Evolutionary conservation across 768 basidiomycete species (phyloP).

Genomic region (Peribolospora baueri): DNA sequence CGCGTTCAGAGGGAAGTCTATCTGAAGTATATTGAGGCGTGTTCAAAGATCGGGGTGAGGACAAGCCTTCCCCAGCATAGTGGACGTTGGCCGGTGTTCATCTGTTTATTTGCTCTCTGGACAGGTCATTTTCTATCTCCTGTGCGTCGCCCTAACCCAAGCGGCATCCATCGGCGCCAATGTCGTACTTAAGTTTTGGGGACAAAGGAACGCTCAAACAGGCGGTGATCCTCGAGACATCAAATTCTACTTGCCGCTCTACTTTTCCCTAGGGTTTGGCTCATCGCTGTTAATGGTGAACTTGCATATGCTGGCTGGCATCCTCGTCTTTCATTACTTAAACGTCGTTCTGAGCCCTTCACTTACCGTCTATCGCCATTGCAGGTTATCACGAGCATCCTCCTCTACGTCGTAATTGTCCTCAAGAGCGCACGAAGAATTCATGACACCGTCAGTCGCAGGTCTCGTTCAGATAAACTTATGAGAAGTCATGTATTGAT

Average conservation of each 20-base stretch:
- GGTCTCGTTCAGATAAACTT: too few species aligned
- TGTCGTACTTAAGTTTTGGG: constrained; percentile 15
- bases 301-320: too few species aligned
- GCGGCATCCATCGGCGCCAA: constrained; percentile 15
- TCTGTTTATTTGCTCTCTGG: too few species aligned
- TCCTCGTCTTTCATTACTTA: too few species aligned
- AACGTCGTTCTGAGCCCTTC: constrained; percentile 3
- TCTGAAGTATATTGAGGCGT: constrained; percentile 20
- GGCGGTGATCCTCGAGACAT: too few species aligned
- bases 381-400: constrained; percentile 12
- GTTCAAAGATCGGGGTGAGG: constrained; percentile 13
- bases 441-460: too few species aligned
- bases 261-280: too few species aligned
- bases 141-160: constrained; percentile 19
- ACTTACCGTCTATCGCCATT: background rate
- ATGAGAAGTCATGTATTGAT: too few species aligned
- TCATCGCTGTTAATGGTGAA: too few species aligned
- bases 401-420: constrained; percentile 13
- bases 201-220: background rate
- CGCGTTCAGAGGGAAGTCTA: constrained; percentile 22
- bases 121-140: constrained; percentile 17
- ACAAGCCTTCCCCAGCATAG: too few species aligned
- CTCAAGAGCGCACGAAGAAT: constrained; percentile 6
- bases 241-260: too few species aligned
- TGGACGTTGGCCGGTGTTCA: too few species aligned